These are phyloP conservation scores for Agrocybe chaxingu DNA, from an alignment of 768 basidiomycete species.

Conservation along the genomic window DNA sequence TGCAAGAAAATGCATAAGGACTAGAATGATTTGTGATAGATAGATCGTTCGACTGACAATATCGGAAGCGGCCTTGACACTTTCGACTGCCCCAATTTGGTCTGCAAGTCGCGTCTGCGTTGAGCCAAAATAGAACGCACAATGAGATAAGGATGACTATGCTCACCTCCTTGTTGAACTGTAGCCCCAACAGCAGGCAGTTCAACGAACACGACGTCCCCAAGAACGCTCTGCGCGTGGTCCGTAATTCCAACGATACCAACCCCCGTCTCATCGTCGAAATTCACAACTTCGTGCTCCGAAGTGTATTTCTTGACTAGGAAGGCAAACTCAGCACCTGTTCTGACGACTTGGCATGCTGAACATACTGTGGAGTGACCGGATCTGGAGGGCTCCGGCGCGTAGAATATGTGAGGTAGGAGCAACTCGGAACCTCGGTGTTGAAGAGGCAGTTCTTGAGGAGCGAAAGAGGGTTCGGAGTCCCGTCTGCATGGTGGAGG, in stretches of 20 bases:
- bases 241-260: slow-evolving; percentile 87
- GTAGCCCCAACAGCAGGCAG: slow-evolving; percentile 64
- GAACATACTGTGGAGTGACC: slow-evolving; percentile 62
- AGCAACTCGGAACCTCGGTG: slow-evolving; percentile 10
- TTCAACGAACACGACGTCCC: slow-evolving; percentile 98
- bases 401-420: slow-evolving; percentile 20
- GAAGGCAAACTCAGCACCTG: slow-evolving; percentile 1
- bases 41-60: slow-evolving; percentile 48
- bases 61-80: slow-evolving; percentile 95
- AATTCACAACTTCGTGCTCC: slow-evolving; percentile 85
- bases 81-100: slow-evolving; percentile 89
- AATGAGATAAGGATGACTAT: not conserved
- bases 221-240: slow-evolving; percentile 87
- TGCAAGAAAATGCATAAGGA: slow-evolving; percentile 22
- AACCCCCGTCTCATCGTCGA: slow-evolving; percentile 72
- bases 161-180: slow-evolving; percentile 74
- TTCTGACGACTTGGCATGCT: not conserved
- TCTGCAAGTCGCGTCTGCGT: slow-evolving; percentile 38
- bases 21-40: slow-evolving; percentile 1
- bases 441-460: slow-evolving; percentile 23
- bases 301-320: slow-evolving; percentile 76
- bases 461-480: slow-evolving; percentile 28
- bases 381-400: slow-evolving; percentile 28
- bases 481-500: slow-evolving; percentile 35
- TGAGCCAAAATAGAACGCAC: not conserved